These are phyloP conservation scores for Trametes maxima DNA, from an alignment of 768 basidiomycete genomes.

Conservation along the genomic window DNA sequence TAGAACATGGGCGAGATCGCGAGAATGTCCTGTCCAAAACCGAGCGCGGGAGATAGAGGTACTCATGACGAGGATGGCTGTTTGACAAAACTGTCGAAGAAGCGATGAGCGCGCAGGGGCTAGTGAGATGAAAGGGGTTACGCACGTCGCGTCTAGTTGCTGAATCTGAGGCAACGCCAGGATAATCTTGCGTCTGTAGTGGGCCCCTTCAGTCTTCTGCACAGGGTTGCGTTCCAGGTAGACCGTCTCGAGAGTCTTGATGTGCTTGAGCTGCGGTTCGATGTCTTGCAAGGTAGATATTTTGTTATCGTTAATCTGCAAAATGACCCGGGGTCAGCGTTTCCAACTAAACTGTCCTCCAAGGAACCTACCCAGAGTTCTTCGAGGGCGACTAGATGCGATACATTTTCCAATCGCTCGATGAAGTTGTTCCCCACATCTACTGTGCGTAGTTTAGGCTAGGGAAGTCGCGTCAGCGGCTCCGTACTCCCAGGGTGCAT, in stretches of 20 bases:
- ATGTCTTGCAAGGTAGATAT: constrained; percentile 72
- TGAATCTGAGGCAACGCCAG: constrained; percentile 84
- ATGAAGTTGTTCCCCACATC: constrained; percentile 90
- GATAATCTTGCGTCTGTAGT: constrained; percentile 88
- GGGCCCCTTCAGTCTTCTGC: constrained; percentile 72
- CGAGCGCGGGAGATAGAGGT: background rate
- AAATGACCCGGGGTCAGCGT: background rate
- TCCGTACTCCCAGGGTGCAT: background rate
- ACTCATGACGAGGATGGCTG: constrained; percentile 8
- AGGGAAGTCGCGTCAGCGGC: background rate
- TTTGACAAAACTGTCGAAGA: constrained; percentile 26
- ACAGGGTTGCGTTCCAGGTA: constrained; percentile 97
- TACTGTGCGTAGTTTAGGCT: constrained; percentile 76
- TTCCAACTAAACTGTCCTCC: too few relatives aligned
- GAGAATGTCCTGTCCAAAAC: background rate
- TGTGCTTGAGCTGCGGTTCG: constrained; percentile 62
- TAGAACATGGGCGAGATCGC: background rate
- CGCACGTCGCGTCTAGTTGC: constrained; percentile 96
- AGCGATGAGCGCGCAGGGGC: background rate
- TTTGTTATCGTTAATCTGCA: constrained; percentile 85
- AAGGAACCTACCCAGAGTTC: constrained; percentile 81
- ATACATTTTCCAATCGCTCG: constrained; percentile 74
- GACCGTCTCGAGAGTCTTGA: constrained; percentile 75
- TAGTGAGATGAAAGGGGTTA: constrained; percentile 23
- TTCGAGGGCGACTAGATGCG: constrained; percentile 75